phyloP scores from a whole-genome alignment of 1,284 basidiomycete genomes.

The Takashimella tepidaria region DNA sequence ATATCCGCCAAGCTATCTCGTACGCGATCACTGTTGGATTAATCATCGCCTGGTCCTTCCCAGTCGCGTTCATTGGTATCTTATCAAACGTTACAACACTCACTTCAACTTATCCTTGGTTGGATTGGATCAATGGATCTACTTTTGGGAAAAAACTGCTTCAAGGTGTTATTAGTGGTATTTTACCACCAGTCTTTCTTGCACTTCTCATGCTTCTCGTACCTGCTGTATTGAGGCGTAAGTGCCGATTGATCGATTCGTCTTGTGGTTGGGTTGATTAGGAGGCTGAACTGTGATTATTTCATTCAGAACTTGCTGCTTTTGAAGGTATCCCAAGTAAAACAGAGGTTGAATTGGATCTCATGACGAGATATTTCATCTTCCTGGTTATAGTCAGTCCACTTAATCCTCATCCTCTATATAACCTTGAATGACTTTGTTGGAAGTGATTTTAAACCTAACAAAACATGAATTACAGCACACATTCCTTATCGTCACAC shows the following conservation, averaged over 20 bases:
- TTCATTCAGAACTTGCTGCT: constrained; percentile 55
- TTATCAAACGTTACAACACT: constrained; percentile 52
- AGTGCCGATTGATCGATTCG: no score
- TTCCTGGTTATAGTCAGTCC: constrained; percentile 67
- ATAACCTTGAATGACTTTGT: no score
- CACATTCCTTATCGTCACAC: constrained; percentile 64
- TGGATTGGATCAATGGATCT: constrained; percentile 57
- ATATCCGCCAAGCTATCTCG: constrained; percentile 53
- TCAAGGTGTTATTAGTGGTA: constrained; percentile 59
- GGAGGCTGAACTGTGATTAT: not conserved
- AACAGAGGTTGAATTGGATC: constrained; percentile 65
- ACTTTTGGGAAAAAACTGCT: constrained; percentile 38
- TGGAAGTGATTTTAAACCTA: not conserved
- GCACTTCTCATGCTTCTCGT: constrained; percentile 65
- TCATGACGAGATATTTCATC: constrained; percentile 69
- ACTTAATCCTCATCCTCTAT: constrained; percentile 8
- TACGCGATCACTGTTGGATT: constrained; percentile 56
- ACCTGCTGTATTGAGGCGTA: constrained; percentile 62
- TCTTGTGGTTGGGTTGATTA: not conserved
- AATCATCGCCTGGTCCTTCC: constrained; percentile 63
- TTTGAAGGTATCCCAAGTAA: constrained; percentile 68
- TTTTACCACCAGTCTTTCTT: constrained; percentile 64
- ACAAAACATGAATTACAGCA: constrained; percentile 42
- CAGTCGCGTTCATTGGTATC: constrained; percentile 52
- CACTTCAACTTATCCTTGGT: constrained; percentile 54